Conservation (phyloP, 1,284 basidiomycete genomes). For the Tremellales sp. region DNA sequence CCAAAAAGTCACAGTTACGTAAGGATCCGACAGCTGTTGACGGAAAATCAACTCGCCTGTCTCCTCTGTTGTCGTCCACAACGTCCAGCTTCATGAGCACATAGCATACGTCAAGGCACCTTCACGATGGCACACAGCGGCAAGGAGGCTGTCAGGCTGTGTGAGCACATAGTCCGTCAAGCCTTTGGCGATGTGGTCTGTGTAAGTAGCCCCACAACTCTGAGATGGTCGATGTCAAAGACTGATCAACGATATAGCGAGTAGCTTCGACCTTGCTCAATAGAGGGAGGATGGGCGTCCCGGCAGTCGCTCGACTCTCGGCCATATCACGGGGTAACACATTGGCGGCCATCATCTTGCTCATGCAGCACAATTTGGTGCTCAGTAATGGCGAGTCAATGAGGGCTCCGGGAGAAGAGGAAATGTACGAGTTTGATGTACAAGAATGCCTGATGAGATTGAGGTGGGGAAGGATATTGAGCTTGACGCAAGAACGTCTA, state of each 20-base stretch:
- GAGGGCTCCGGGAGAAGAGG: slow-evolving; percentile 58
- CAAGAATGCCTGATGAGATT: slow-evolving; percentile 73
- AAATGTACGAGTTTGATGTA: slow-evolving; percentile 63
- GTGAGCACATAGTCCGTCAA: slow-evolving; percentile 44
- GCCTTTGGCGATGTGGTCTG: slow-evolving; percentile 46
- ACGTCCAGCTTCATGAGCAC: neutral
- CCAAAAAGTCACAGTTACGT: no score
- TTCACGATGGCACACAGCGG: slow-evolving; percentile 28
- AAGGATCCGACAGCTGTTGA: neutral
- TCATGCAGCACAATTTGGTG: slow-evolving; percentile 88
- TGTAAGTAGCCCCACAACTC: slow-evolving; percentile 24
- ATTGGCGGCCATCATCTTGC: slow-evolving; percentile 65
- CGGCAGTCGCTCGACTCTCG: slow-evolving; percentile 57
- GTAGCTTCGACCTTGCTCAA: slow-evolving; percentile 77
- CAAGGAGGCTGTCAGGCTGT: slow-evolving; percentile 49
- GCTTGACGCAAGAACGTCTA: slow-evolving; percentile 64
- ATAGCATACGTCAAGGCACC: neutral
- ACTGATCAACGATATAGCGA: slow-evolving; percentile 52
- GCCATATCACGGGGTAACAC: slow-evolving; percentile 62
- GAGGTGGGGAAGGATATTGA: slow-evolving; percentile 74
- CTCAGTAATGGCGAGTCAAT: slow-evolving; percentile 65
- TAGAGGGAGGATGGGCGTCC: slow-evolving; percentile 73
- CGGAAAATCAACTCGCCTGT: neutral
- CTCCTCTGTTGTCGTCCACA: neutral
- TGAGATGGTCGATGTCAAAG: neutral